These are phyloP conservation scores for Ophiostoma montium DNA, from an alignment of 2,329 filamentous ascomycete species.

Conservation along the genomic window DNA sequence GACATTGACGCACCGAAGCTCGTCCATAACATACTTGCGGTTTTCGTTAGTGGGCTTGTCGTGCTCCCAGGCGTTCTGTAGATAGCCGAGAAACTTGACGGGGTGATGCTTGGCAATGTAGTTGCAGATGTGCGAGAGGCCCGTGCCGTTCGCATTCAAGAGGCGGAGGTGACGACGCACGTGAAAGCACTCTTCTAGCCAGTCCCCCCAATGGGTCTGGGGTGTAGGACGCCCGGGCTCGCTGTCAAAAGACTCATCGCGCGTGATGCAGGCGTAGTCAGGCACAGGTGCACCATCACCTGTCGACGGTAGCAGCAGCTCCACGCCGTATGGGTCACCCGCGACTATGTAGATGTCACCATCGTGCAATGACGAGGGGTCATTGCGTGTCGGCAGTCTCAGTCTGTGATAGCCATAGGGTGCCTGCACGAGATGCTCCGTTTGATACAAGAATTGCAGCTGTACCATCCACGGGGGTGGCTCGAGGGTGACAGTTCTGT, in stretches of 20 bases:
- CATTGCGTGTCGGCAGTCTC: background rate
- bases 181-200: background rate
- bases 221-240: background rate
- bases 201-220: background rate
- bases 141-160: background rate
- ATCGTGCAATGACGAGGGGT: background rate
- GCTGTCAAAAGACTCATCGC: background rate
- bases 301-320: background rate
- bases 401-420: background rate
- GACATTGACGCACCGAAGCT: background rate
- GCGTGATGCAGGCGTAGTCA: background rate
- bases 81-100: background rate
- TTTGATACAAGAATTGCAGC: background rate
- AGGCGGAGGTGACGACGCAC: constrained; percentile 1
- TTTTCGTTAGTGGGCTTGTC: background rate
- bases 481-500: background rate
- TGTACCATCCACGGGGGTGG: background rate
- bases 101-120: background rate
- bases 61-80: background rate
- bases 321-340: background rate
- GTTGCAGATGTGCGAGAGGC: background rate
- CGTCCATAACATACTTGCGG: background rate
- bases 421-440: background rate
- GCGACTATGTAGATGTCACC: background rate
- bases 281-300: background rate